Base-by-base conservation (phyloP, 1,284 basidiomycete species). In the Cryptococcus sp. region DNA sequence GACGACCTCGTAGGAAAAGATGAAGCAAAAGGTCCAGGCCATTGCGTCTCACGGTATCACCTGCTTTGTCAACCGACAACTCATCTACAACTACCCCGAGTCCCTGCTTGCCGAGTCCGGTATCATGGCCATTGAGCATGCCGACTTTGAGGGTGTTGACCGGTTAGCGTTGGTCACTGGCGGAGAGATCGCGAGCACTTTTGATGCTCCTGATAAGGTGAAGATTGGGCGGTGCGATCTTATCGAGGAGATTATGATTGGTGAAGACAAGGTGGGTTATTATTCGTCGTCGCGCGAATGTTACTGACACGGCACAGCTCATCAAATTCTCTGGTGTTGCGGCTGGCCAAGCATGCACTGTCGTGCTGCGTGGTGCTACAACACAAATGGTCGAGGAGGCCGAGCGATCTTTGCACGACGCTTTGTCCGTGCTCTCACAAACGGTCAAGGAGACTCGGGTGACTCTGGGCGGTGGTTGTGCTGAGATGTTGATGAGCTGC, bases 61-160 rank as follows among this genome's bases (percentile, higher is more conserved):
- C 72, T 91, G 89, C 79, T 99, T 99, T 77, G 93, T 99, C 69
- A 99, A 99, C 82, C 87, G 96, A 49, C 96, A 99, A 77, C 84
- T 99, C 57, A 93, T 99, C 80, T 99, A 99, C 87, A 99, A 99
- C 83, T 99, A 98, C 78, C 96, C 96, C 47, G 96, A 99, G 79
- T 90, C 88, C 1, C 82, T 99, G 0, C 84, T 99, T 19, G 85
- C 95, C 11, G 95, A 98, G 71, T 88, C 89, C 58, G 95, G 95
- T 55, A 93, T 99, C 80, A 84, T 97, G 86, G 88, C 88, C 56
- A 99, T 99, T 68, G 96, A 99, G 77, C 96, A 99, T 73, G 96
- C 96, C 25, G 95, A 99, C 78, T 99, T 99, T 73, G 96, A 99
- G 77, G 96, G 96, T 61, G 96, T 99, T 10, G 96, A 99, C 80